Evolutionary conservation across 2,329 filamentous ascomycete species (phyloP), one percentile per base, ranked within the genome.

Genomic region (Biscogniauxia mediterranea): DNA sequence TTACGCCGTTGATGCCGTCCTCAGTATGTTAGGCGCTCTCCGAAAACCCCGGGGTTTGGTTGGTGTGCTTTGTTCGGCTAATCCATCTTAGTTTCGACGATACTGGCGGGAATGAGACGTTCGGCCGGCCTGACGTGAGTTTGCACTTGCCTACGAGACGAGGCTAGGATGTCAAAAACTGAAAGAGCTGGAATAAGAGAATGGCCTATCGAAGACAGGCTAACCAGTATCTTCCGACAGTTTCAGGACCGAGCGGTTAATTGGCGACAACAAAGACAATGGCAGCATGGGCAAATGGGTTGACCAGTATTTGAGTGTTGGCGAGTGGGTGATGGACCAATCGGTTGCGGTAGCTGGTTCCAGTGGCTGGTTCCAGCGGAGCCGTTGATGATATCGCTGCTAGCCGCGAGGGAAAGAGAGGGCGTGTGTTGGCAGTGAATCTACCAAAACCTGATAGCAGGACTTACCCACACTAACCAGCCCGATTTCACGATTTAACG

Each of bases 321-420:
- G 95, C 70, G 95, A 99, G 81, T 97, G 93, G 87, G 91, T 97
- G 66, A 96, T 99, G 93, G 95, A 99, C 77, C 91, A 96, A 80
- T 96, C 93, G 28, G 92, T 98, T 32, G 93, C 93, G 50, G 86
- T 98, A 60, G 91, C 97, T 75, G 90, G 92, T 51, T 89, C 90
- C 55, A 96, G 91, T 74, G 85, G 89, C 62, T 99, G 88, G 79
- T 99, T 99, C 76, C 93, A 97, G 81, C 86, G 95, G 73, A 93
- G 87, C 77, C 86, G 93, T 80, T 96, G 81, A 81, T 46, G 38
- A 11, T 46, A 53, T 32, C 17, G 15, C n/a, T 46, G 42, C 42
- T 60, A 63, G 32, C 60, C 61, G n/a, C 62, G 38, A 46, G 38
- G 13, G 38, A n/a, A 46, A 17, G 38, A 46, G 38, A 46, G 32